phyloP scores from a whole-genome alignment of 208 protist species.

The Tritrichomonas musculus region DNA sequence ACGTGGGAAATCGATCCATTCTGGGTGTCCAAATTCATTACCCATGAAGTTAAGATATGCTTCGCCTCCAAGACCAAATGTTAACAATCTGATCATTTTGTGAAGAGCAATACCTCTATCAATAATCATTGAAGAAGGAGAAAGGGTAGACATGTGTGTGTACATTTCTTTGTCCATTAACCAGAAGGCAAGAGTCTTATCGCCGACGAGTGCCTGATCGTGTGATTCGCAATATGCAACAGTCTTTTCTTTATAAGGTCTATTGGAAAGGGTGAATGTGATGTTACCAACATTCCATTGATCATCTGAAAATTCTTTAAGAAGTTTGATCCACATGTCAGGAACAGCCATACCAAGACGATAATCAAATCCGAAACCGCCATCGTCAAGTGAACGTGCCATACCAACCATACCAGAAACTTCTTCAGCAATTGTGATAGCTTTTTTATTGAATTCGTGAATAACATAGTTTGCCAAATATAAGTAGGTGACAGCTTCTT shows the following conservation, averaged over 20 bases:
- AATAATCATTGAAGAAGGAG: not conserved
- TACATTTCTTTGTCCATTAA: constrained; percentile 74
- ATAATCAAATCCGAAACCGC: constrained; percentile 79
- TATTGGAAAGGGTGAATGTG: constrained; percentile 60
- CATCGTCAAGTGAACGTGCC: constrained; percentile 62
- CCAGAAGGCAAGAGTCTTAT: constrained; percentile 77
- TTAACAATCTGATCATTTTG: constrained; percentile 65
- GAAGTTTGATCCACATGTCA: constrained; percentile 70
- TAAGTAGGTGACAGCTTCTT: constrained; percentile 67
- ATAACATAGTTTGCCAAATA: constrained; percentile 52
- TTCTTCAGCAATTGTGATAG: constrained; percentile 55
- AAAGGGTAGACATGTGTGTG: not conserved
- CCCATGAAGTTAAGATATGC: constrained; percentile 69
- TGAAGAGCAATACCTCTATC: not conserved
- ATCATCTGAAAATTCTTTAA: constrained; percentile 63
- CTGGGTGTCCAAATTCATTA: constrained; percentile 83
- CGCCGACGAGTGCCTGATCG: constrained; percentile 79
- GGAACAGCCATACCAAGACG: constrained; percentile 70
- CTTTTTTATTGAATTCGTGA: not conserved
- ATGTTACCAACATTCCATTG: constrained; percentile 68
- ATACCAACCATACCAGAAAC: constrained; percentile 64
- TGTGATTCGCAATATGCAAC: constrained; percentile 75
- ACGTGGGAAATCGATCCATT: constrained; percentile 83
- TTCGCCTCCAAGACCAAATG: constrained; percentile 59
- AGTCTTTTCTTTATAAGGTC: constrained; percentile 61